A percentile compares a stretch with the other conserved stretches of the same genome.
phyloP scores from a whole-genome alignment of 2,329 filamentous ascomycete species.

The Coleophoma eucalyptorum region DNA sequence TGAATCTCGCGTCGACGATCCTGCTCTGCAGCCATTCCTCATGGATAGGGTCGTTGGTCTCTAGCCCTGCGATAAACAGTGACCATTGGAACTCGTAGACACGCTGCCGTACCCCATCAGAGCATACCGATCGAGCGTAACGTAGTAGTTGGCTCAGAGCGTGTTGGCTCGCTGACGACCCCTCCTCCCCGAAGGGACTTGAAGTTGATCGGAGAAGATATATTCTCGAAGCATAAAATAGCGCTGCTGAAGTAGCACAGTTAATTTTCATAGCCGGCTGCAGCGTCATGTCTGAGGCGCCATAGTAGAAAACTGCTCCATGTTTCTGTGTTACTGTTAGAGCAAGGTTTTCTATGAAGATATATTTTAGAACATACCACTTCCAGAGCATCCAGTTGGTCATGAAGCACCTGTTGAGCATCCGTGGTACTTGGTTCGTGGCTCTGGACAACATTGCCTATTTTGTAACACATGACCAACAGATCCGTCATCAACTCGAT shows the following conservation, averaged over 20 bases:
- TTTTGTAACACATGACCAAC: slow-evolving; percentile 5
- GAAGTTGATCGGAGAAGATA: slow-evolving; percentile 1
- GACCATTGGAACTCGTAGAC: slow-evolving; percentile 14
- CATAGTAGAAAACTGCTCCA: slow-evolving; percentile 7
- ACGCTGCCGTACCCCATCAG: slow-evolving; percentile 1
- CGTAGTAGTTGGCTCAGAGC: slow-evolving; percentile 2
- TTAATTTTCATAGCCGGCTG: slow-evolving; percentile 11
- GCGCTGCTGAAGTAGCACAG: slow-evolving; percentile 7
- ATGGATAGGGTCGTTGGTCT: slow-evolving; percentile 12
- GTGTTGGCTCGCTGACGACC: not conserved
- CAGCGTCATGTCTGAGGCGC: slow-evolving; percentile 7
- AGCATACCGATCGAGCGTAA: slow-evolving; percentile 3
- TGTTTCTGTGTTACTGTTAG: not conserved
- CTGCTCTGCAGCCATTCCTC: slow-evolving; percentile 9
- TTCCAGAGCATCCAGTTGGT: not conserved
- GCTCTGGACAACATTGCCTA: not conserved
- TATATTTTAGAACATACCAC: not conserved
- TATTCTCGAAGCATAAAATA: slow-evolving; percentile 6
- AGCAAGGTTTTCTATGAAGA: not conserved
- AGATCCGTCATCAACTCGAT: slow-evolving; percentile 12
- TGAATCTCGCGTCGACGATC: slow-evolving; percentile 1
- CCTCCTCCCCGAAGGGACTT: not conserved
- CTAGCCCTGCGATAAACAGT: slow-evolving; percentile 10
- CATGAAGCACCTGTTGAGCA: not conserved
- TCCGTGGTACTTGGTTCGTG: not conserved